phyloP scores from a whole-genome alignment of 176 grass and related monocot species.

The Avena sativa region DNA sequence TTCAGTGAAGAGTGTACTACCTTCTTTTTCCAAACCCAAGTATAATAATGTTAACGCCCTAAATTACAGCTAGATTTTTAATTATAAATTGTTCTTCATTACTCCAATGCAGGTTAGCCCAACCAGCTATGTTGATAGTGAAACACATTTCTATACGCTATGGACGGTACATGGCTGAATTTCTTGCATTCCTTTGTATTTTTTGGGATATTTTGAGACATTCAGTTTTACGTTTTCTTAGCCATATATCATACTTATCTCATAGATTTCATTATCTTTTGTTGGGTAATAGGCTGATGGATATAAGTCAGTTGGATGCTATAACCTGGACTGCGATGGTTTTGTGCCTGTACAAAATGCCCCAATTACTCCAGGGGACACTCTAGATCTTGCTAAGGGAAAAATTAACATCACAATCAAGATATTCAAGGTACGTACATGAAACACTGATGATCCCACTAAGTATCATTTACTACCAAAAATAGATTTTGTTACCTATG shows the following conservation, averaged over 20 bases:
- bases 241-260: background rate
- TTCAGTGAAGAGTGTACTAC: background rate
- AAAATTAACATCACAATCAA: conserved; percentile 11
- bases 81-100: background rate
- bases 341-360: conserved; percentile 5
- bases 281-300: conserved; percentile 5
- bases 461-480: background rate
- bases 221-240: background rate
- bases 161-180: background rate
- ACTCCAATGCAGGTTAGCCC: background rate
- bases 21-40: background rate
- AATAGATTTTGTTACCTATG: too few relatives aligned
- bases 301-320: background rate
- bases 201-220: background rate
- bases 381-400: background rate
- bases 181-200: background rate
- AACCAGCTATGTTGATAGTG: background rate
- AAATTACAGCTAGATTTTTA: too few relatives aligned
- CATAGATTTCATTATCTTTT: background rate
- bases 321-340: background rate
- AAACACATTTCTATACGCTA: background rate
- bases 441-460: background rate
- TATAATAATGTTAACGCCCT: too few relatives aligned
- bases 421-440: conserved; percentile 21
- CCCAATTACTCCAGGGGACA: conserved; percentile 17